These are phyloP conservation scores for Botryotinia globosa DNA, from an alignment of 2,329 filamentous ascomycete species.

Conservation along the genomic window DNA sequence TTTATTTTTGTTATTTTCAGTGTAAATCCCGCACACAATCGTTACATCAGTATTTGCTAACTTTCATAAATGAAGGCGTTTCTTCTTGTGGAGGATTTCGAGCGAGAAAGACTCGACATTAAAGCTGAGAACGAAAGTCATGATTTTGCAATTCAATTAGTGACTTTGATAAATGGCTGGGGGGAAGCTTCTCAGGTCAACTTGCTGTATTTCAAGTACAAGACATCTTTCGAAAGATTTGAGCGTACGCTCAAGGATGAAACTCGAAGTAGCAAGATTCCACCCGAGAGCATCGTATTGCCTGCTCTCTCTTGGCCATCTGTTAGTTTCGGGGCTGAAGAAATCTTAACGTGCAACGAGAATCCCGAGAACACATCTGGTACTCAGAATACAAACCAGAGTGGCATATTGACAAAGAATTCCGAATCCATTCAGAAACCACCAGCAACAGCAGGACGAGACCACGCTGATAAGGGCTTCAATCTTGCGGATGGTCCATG, in stretches of 20 bases:
- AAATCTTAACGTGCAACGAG: not conserved
- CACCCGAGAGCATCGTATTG: constrained; percentile 20
- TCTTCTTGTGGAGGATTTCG: not conserved
- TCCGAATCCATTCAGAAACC: not conserved
- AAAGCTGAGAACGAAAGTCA: not conserved
- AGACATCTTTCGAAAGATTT: constrained; percentile 23
- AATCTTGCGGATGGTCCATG: constrained; percentile 33
- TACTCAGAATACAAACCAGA: not conserved
- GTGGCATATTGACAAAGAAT: not conserved
- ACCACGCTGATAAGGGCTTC: constrained; percentile 24
- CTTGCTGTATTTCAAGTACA: constrained; percentile 22
- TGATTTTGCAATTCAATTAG: constrained; percentile 2
- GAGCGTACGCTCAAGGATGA: constrained; percentile 25
- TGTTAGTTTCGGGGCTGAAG: not conserved
- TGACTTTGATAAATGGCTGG: constrained; percentile 15
- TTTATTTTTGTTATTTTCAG: not conserved
- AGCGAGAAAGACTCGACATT: not conserved
- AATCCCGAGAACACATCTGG: not conserved
- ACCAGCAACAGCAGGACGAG: not conserved
- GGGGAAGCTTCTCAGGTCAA: not conserved
- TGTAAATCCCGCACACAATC: not conserved
- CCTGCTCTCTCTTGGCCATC: not conserved
- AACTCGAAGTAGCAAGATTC: constrained; percentile 25
- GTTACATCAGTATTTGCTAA: not conserved
- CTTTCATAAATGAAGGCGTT: not conserved